Evolutionary conservation across 192 early-diverging fungal species (phyloP), one percentile per base, ranked within the genome.

Genomic region (Coemansia sp.): DNA sequence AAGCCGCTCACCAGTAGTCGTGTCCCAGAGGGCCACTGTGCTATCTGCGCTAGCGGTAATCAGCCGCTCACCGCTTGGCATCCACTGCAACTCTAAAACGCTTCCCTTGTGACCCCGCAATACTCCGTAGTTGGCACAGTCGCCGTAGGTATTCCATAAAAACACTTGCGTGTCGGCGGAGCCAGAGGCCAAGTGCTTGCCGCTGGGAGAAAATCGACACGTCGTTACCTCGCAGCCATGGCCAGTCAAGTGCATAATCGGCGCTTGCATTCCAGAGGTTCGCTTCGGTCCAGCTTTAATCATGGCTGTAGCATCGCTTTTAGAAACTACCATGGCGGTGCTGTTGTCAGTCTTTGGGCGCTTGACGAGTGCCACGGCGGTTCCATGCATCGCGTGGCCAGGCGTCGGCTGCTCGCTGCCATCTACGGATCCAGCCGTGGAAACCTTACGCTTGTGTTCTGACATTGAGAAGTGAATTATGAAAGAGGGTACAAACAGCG

Each of bases 111-210:
- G 96, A 17, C 95, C 95, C 62, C 92, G 90, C 62, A 99, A 82
- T 17, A 92, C 77, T 5, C 89, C 90, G 70, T 94, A 96, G 79
- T 99, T 99, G 55, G 79, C 63, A 72, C 93, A 94, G 59, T 96
- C 95, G 5, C 95, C 93, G 71, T 93, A 92, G 14, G 93, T 93
- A 64, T 94, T 92, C 97, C 97, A 99, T 42, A 99, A 75, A 66
- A 94, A 89, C 23, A 98, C 92, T n/a, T 84, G 80, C 74, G 88
- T 84, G 73, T 98, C 97, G 53, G 87, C 87, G 38, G 90, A 89
- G 34, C 87, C 91, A 29, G 93, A 94, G 0, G 94, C 96, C 46
- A 99, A 58, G 63, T 91, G 84, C 48, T 91, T 81, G 64, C 97
- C 97, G 58, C 84, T 85, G 17, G 89, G 92, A 69, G 92, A 93